Evolutionary conservation across 345 rosid genomes (phyloP), one percentile per base, ranked within the genome.

Genomic region (Schrenkiella parvula): DNA sequence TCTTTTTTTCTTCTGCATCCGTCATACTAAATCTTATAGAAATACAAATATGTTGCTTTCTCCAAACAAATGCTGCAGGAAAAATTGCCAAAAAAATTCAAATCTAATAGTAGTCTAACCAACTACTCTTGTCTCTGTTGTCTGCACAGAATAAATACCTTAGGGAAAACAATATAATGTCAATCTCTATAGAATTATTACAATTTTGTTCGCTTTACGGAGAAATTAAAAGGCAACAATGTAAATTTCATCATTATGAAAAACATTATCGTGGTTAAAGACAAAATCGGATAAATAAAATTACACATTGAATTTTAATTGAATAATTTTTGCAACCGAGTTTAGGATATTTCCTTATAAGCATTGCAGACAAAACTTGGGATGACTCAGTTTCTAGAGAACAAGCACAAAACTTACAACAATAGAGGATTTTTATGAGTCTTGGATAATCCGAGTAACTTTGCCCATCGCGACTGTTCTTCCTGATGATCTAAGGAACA

Each of bases 381-480:
- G 66, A 31, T 31, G 34, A 65, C 17, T 55, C 14, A 26, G 28
- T 56, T 65, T 47, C 46, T 41, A 74, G 39, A 38, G 21, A 39
- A 66, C 44, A 28, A 28, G n/a, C 10, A 73, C 57, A 66, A 37
- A 13, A 39, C 22, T 29, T 21, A 53, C 57, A 59, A 58, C 51
- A 50, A 25, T 0, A 34, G 52, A 19, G 5, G n/a, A 13, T 1
- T 34, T 10, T 66, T 58, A 19, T 3, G 22, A 26, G 44, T 90
- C 85, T 68, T 84, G 84, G 5, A 89, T 81, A 61, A 88, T 70
- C 75, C 85, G 78, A 72, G 90, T 85, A 43, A 92, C 81, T 32
- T 87, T 73, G 7, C 96, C 98, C 42, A 87, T 74, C 1, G 92
- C 98, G 1, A 88, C 73, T 7, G 98, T 92, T 79, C 93, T 87